Percentiles rank a stretch among this genome's conserved stretches.
Evolutionary conservation across 164 flowering plant genomes (phyloP).

Genomic region (Berberis thunbergii): DNA sequence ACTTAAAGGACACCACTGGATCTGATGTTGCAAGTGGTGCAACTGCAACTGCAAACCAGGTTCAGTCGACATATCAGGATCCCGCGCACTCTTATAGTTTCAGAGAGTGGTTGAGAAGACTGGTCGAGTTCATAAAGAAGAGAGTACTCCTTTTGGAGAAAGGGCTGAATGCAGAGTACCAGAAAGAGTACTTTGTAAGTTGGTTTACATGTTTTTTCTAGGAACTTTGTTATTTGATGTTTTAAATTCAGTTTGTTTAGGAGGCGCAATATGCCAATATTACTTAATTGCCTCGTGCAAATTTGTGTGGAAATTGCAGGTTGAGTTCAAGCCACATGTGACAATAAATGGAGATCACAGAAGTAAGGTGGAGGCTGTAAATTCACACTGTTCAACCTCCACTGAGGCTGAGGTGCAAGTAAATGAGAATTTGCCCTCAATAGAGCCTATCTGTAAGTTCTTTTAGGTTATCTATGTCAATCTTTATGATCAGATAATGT

Average conservation of each 20-base stretch:
- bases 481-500: neutral
- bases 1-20: constrained; percentile 23
- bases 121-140: constrained; percentile 86
- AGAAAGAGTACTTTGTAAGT: constrained; percentile 67
- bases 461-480: constrained; percentile 3
- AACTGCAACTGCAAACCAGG: constrained; percentile 31
- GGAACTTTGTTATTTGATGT: neutral
- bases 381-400: constrained; percentile 19
- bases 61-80: constrained; percentile 41
- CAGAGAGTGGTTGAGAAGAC: constrained; percentile 86
- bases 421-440: constrained; percentile 29
- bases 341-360: constrained; percentile 29
- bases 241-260: neutral
- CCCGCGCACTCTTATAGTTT: constrained; percentile 43
- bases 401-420: constrained; percentile 19
- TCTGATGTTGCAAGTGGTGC: constrained; percentile 31
- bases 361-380: constrained; percentile 28
- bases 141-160: constrained; percentile 90
- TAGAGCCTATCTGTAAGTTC: constrained; percentile 44
- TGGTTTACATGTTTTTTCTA: neutral
- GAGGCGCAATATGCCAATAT: too few species aligned
- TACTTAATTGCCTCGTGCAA: too few species aligned
- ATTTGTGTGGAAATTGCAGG: constrained; percentile 23
- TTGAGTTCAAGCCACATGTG: constrained; percentile 32
- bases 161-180: constrained; percentile 67